These are phyloP conservation scores for Pulicaria dysenterica DNA, from an alignment of 129 eudicot genomes.

Conservation along the genomic window DNA sequence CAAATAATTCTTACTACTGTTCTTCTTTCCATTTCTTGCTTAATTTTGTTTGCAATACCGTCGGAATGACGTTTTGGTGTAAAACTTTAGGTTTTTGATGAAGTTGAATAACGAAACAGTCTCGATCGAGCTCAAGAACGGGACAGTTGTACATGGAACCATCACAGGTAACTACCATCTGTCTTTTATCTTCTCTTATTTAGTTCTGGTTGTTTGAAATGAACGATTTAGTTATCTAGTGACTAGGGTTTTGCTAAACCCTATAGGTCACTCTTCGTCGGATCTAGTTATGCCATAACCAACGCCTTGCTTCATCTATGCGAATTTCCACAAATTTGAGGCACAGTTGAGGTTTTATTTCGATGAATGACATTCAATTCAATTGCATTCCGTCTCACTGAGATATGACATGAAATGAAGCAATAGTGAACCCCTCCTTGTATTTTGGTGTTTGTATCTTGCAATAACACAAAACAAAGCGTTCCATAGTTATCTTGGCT, in stretches of 20 bases:
- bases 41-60: not conserved
- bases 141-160: conserved; percentile 76
- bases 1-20: not conserved
- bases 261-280: not conserved
- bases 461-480: too few species aligned
- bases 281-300: not conserved
- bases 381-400: not conserved
- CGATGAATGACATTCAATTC: not conserved
- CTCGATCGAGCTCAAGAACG: conserved; percentile 75
- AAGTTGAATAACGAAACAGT: conserved; percentile 82
- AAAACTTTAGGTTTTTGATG: conserved; percentile 56
- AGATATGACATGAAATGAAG: not conserved
- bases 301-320: not conserved
- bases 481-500: too few species aligned
- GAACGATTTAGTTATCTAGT: not conserved
- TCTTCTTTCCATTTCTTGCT: not conserved
- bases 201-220: not conserved
- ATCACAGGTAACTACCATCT: conserved; percentile 54
- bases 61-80: not conserved
- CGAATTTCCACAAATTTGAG: not conserved
- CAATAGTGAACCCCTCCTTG: not conserved
- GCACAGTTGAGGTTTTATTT: not conserved
- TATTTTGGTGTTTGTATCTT: too few species aligned
- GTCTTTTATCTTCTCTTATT: not conserved
- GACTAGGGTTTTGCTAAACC: conserved; percentile 37